Percentiles rank a stretch among this genome's conserved stretches.
Conservation (phyloP, 306 rosid genomes). For the Cercis canadensis region DNA sequence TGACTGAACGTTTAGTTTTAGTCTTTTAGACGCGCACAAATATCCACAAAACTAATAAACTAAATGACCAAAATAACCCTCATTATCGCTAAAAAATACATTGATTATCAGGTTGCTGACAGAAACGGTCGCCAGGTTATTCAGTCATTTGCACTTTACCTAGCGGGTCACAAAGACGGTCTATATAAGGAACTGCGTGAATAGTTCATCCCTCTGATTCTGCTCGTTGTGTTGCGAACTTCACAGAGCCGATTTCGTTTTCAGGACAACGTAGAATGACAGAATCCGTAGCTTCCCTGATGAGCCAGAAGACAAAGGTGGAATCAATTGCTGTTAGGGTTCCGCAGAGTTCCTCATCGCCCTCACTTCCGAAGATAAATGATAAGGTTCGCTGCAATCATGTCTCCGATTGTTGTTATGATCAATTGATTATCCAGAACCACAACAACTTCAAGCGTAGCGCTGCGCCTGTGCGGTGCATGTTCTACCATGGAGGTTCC, state of each 20-base stretch:
- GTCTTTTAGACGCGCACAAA: too few species aligned
- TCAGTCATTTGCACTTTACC: neutral
- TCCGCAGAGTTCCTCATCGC: conserved; percentile 12
- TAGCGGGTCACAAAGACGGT: neutral
- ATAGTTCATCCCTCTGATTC: conserved; percentile 19
- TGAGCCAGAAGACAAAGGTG: conserved; percentile 2
- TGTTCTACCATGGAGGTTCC: conserved; percentile 52
- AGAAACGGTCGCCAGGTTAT: too few species aligned
- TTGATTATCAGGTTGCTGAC: neutral
- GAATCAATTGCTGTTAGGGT: conserved; percentile 36
- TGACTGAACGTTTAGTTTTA: too few species aligned
- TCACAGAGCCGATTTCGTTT: conserved; percentile 9
- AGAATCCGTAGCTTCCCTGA: conserved; percentile 54
- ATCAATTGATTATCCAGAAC: conserved; percentile 33
- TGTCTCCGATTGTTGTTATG: conserved; percentile 24
- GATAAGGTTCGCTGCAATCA: neutral
- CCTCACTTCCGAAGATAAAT: neutral
- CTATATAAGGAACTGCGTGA: neutral
- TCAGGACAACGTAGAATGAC: conserved; percentile 12
- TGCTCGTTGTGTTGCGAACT: conserved; percentile 25
- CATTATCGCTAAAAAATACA: neutral
- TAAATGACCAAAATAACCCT: neutral
- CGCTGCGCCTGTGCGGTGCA: conserved; percentile 47
- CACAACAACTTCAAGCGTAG: conserved; percentile 49
- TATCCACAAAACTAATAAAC: neutral